phyloP scores from a whole-genome alignment of 2,329 filamentous ascomycete genomes.

The Shiraia sp. region DNA sequence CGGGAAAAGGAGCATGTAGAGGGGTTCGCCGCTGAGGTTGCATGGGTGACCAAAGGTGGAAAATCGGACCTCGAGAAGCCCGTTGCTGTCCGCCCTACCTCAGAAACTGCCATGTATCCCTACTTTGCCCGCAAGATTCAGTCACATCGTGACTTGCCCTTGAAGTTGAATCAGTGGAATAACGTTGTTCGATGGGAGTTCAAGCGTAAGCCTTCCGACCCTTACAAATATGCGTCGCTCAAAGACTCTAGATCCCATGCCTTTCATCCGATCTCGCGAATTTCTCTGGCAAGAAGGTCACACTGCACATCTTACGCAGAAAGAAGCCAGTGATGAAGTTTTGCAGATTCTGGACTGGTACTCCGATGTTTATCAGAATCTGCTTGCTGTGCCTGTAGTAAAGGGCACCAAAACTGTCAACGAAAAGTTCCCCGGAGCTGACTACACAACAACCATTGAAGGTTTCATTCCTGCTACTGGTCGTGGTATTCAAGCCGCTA shows the following conservation, averaged over 20 bases:
- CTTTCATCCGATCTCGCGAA: conserved; percentile 83
- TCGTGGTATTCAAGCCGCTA: conserved; percentile 93
- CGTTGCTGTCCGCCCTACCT: conserved; percentile 70
- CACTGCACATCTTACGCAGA: conserved; percentile 85
- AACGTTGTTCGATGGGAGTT: conserved; percentile 95
- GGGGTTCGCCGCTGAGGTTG: conserved; percentile 90
- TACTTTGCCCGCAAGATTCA: conserved; percentile 98
- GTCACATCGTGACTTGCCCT: conserved; percentile 89
- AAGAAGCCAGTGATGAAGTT: conserved; percentile 81
- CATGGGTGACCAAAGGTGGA: conserved; percentile 88
- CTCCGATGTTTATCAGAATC: conserved; percentile 86
- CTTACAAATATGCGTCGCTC: neutral
- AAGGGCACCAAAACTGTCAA: conserved; percentile 95
- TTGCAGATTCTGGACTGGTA: conserved; percentile 93
- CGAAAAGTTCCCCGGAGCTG: conserved; percentile 95
- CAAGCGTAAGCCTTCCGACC: conserved; percentile 59
- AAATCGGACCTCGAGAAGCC: conserved; percentile 88
- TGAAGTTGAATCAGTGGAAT: conserved; percentile 98
- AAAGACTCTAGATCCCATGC: conserved; percentile 54
- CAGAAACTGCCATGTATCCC: conserved; percentile 86
- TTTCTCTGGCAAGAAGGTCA: conserved; percentile 99
- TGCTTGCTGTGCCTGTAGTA: conserved; percentile 92
- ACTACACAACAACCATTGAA: conserved; percentile 96
- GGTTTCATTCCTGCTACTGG: conserved; percentile 96
- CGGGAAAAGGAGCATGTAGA: conserved; percentile 95